A percentile compares a stretch with the other conserved stretches of the same genome.
Conservation (phyloP, 2,329 filamentous ascomycete species). For the Trichoderma sp. region DNA sequence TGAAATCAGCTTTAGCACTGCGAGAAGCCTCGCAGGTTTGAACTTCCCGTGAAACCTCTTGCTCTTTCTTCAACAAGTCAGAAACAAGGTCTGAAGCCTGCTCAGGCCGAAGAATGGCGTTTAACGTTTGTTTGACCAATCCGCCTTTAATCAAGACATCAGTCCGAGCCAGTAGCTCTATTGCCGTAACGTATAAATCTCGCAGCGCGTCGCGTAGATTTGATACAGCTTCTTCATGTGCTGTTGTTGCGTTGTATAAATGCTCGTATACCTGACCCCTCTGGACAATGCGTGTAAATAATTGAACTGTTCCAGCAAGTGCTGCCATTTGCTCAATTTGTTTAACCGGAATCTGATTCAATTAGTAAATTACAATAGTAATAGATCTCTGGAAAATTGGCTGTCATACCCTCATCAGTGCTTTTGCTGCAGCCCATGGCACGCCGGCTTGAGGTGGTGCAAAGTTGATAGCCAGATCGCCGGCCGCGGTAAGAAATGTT, state of each 20-base stretch:
- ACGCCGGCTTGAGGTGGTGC: conserved; percentile 1
- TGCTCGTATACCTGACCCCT: conserved; percentile 11
- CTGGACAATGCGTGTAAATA: neutral
- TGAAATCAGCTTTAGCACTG: neutral
- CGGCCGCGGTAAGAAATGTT: neutral
- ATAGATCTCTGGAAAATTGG: neutral
- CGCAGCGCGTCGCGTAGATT: neutral
- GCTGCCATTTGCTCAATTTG: conserved; percentile 11
- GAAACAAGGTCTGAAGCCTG: neutral
- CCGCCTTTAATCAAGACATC: neutral
- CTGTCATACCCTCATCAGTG: conserved; percentile 2
- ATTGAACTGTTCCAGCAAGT: conserved; percentile 3
- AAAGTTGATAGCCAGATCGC: neutral
- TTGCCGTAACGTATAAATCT: conserved; percentile 1
- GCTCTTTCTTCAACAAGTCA: neutral
- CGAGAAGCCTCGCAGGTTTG: neutral
- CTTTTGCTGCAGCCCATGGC: conserved; percentile 12
- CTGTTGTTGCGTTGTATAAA: neutral
- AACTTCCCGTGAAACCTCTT: neutral
- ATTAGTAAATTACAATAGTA: neutral
- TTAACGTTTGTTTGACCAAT: neutral
- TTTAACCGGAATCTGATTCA: neutral
- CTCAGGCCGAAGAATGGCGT: neutral
- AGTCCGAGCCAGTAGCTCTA: neutral
- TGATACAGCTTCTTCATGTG: neutral